Conservation (phyloP, 1,139 yeast genomes). For the Yamadazyma aaseri region DNA sequence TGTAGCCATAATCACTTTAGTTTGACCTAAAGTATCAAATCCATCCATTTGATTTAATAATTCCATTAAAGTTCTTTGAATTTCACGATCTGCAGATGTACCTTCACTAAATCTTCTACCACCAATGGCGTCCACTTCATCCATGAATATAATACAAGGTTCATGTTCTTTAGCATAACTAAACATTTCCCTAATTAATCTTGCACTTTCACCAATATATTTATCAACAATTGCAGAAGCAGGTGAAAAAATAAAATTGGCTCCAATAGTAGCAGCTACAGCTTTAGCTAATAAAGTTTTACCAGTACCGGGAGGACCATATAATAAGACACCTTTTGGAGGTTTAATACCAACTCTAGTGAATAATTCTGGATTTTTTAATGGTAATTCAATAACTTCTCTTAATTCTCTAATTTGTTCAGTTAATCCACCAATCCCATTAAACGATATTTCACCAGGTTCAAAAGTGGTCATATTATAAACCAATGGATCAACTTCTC, state of each 20-base stretch:
- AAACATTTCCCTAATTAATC: slow-evolving; percentile 97
- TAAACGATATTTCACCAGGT: slow-evolving; percentile 93
- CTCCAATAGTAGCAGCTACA: slow-evolving; percentile 98
- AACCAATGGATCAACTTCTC: slow-evolving; percentile 98
- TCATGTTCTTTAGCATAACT: slow-evolving; percentile 97
- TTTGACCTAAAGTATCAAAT: slow-evolving; percentile 93
- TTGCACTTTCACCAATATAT: slow-evolving; percentile 97
- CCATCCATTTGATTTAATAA: slow-evolving; percentile 98
- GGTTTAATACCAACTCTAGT: slow-evolving; percentile 96
- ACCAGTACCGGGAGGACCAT: slow-evolving; percentile 99
- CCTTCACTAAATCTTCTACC: slow-evolving; percentile 98
- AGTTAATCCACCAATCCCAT: slow-evolving; percentile 94
- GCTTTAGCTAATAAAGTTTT: slow-evolving; percentile 95
- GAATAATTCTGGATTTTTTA: slow-evolving; percentile 95
- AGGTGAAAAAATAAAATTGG: slow-evolving; percentile 95
- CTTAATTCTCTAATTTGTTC: slow-evolving; percentile 96
- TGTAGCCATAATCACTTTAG: slow-evolving; percentile 98
- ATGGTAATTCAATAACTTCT: slow-evolving; percentile 95
- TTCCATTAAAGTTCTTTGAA: slow-evolving; percentile 98
- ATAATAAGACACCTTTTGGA: slow-evolving; percentile 94
- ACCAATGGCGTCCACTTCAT: slow-evolving; percentile 98
- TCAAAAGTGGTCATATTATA: slow-evolving; percentile 98
- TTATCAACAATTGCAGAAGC: slow-evolving; percentile 98
- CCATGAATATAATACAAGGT: slow-evolving; percentile 99
- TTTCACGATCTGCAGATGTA: slow-evolving; percentile 98